These are phyloP conservation scores for Cordyceps militaris DNA, from an alignment of 2,329 filamentous ascomycete genomes.

Conservation along the genomic window DNA sequence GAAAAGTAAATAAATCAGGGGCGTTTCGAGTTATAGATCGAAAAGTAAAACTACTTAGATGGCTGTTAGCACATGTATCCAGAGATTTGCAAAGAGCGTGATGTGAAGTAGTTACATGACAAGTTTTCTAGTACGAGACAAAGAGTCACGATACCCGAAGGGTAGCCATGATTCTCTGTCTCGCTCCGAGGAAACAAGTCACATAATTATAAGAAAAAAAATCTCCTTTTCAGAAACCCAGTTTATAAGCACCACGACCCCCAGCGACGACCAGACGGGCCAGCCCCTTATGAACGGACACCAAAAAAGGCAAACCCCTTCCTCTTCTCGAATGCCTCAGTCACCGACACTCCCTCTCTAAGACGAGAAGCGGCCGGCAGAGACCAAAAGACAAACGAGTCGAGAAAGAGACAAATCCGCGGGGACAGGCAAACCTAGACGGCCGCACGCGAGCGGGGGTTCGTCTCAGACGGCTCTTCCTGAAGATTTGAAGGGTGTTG, in stretches of 20 bases:
- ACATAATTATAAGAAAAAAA: slow-evolving; percentile 7
- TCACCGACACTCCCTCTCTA: slow-evolving; percentile 8
- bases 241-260: slow-evolving; percentile 39
- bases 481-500: slow-evolving; percentile 32
- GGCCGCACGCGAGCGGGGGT: slow-evolving; percentile 1
- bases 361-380: slow-evolving; percentile 11
- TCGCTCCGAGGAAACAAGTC: background rate
- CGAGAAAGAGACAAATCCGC: background rate
- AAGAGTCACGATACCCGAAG: background rate
- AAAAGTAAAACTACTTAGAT: background rate
- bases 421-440: slow-evolving; percentile 13
- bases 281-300: slow-evolving; percentile 16
- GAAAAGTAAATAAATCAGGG: too few species aligned
- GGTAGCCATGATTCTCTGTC: background rate
- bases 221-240: slow-evolving; percentile 37
- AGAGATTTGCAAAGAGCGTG: background rate
- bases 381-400: background rate
- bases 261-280: slow-evolving; percentile 26
- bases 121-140: background rate
- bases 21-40: background rate
- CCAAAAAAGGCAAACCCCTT: background rate
- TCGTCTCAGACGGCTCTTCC: slow-evolving; percentile 43
- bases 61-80: slow-evolving; percentile 2
- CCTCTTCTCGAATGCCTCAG: background rate
- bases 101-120: background rate